A percentile compares a stretch with the other conserved stretches of the same genome.
Evolutionary conservation across 805 yeast species (phyloP).

Genomic region (Candida morakotiae): DNA sequence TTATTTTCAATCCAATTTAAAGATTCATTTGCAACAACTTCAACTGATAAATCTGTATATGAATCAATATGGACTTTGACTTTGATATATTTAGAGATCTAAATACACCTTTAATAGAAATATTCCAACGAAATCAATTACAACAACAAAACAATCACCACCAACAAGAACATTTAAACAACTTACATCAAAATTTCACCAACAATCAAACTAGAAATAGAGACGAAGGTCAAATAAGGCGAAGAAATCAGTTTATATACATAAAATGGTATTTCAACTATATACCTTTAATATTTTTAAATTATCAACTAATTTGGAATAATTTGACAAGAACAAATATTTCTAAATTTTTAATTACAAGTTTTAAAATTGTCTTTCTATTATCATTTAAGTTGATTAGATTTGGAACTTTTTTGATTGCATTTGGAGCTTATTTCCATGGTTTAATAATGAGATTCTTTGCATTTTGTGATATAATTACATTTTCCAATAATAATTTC

Average conservation of each 20-base stretch:
- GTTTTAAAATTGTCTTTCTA: conserved; percentile 6
- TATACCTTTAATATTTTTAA: conserved; percentile 18
- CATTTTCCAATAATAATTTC: conserved; percentile 24
- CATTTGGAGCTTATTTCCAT: conserved; percentile 15
- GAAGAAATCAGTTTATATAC: conserved; percentile 7
- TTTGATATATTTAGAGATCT: conserved; percentile 19
- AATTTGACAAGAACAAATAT: conserved; percentile 10
- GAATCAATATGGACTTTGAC: conserved; percentile 8
- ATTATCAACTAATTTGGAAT: conserved; percentile 15
- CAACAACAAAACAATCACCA: conserved; percentile 9
- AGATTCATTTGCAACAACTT: too few relatives aligned
- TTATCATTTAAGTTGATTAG: conserved; percentile 11
- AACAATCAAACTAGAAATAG: neutral
- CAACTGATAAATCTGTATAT: too few relatives aligned
- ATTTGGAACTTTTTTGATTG: conserved; percentile 14
- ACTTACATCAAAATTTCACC: conserved; percentile 5
- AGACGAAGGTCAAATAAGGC: neutral
- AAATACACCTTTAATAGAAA: conserved; percentile 17
- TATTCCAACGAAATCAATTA: conserved; percentile 14
- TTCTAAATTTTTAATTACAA: neutral
- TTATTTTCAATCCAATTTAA: too few relatives aligned
- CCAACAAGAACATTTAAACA: conserved; percentile 13
- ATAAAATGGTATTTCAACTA: conserved; percentile 14
- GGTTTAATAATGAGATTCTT: conserved; percentile 16
- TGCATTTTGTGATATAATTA: conserved; percentile 22